phyloP scores from a whole-genome alignment of 2,329 filamentous ascomycete species.

The Mollisia scopiformis region DNA sequence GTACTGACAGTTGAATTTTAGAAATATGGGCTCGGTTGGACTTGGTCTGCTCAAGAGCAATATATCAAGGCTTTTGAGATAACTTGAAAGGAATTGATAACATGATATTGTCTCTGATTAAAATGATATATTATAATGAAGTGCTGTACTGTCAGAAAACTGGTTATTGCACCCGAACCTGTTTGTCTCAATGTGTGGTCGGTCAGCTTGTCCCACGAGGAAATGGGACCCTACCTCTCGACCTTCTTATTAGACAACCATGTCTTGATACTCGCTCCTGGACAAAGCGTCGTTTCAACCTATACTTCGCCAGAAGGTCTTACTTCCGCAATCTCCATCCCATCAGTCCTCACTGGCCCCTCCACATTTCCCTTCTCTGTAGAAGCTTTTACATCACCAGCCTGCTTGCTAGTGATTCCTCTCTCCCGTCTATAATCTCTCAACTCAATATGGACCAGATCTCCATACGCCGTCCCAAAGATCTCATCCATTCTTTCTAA shows the following conservation, averaged over 20 bases:
- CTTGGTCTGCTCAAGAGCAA: too few relatives aligned
- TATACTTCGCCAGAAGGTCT: not conserved
- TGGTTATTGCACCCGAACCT: too few relatives aligned
- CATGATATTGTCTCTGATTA: too few relatives aligned
- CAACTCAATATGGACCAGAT: not conserved
- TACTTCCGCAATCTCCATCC: not conserved
- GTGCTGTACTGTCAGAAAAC: too few relatives aligned
- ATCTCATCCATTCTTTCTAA: constrained; percentile 72
- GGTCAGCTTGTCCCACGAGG: too few relatives aligned
- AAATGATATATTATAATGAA: too few relatives aligned
- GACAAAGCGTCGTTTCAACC: not conserved
- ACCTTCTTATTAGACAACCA: too few relatives aligned
- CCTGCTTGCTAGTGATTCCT: not conserved
- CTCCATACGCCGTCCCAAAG: constrained; percentile 28
- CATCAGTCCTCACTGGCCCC: not conserved
- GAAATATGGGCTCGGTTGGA: too few relatives aligned
- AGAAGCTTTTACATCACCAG: not conserved
- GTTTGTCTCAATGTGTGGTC: too few relatives aligned
- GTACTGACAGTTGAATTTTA: too few relatives aligned
- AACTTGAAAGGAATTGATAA: too few relatives aligned
- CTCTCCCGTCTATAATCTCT: constrained; percentile 10
- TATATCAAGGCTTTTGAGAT: too few relatives aligned
- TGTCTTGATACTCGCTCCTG: not conserved
- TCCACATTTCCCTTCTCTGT: not conserved
- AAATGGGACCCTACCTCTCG: not conserved